Conservation (phyloP, 805 yeast genomes). For the Cyberlindnera petersonii region DNA sequence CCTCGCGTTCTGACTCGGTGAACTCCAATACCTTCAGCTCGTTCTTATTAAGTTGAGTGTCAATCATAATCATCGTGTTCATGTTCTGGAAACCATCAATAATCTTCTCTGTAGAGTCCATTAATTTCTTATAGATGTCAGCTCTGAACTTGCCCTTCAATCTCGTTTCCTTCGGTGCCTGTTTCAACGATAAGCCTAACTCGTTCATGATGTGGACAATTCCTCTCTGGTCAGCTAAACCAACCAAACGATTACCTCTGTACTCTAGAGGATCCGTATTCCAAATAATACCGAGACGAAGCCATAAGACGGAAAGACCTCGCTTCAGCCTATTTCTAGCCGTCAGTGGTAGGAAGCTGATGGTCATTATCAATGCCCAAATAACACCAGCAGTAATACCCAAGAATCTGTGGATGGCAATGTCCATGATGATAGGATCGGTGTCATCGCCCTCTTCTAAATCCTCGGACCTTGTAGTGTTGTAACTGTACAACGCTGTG, state of each 20-base stretch:
- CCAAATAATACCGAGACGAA: slow-evolving; percentile 79
- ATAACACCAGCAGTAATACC: slow-evolving; percentile 70
- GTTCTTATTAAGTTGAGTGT: slow-evolving; percentile 46
- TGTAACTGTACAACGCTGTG: slow-evolving; percentile 72
- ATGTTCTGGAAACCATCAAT: slow-evolving; percentile 74
- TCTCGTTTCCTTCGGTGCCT: slow-evolving; percentile 73
- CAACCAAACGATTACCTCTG: slow-evolving; percentile 25
- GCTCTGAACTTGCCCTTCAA: slow-evolving; percentile 70
- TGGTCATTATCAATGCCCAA: slow-evolving; percentile 72
- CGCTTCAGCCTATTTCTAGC: slow-evolving; percentile 66
- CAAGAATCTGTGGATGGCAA: slow-evolving; percentile 73
- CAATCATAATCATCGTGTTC: slow-evolving; percentile 62
- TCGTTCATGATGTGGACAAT: slow-evolving; percentile 56
- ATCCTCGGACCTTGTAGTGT: slow-evolving; percentile 54
- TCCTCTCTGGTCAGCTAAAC: slow-evolving; percentile 31
- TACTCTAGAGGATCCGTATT: slow-evolving; percentile 62
- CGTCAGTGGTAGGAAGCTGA: slow-evolving; percentile 65
- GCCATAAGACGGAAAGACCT: slow-evolving; percentile 68
- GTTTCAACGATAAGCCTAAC: slow-evolving; percentile 54
- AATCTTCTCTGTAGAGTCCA: slow-evolving; percentile 57
- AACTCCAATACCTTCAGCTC: slow-evolving; percentile 55
- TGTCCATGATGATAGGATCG: slow-evolving; percentile 62
- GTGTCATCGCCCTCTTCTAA: slow-evolving; percentile 59
- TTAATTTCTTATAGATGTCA: slow-evolving; percentile 44
- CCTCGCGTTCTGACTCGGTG: slow-evolving; percentile 56